Evolutionary conservation across 2,329 filamentous ascomycete species (phyloP).

Genomic region (Aspergillus spinulosporus): DNA sequence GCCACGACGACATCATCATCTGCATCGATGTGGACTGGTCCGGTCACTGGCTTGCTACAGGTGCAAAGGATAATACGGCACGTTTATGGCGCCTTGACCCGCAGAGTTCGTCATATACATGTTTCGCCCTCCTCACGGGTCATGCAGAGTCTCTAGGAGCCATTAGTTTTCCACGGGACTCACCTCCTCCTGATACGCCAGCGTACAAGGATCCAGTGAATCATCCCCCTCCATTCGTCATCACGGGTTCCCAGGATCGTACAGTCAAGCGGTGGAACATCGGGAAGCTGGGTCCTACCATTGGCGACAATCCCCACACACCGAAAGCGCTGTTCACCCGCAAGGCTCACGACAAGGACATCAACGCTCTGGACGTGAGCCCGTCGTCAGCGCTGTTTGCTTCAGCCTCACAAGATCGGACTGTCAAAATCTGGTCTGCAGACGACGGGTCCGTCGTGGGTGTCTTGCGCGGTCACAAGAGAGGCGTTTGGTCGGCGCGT

Average conservation of each 20-base stretch:
- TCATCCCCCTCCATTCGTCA: conserved; percentile 77
- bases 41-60: conserved; percentile 92
- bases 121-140: conserved; percentile 79
- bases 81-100: conserved; percentile 86
- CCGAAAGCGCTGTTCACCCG: conserved; percentile 73
- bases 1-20: conserved; percentile 94
- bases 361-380: conserved; percentile 88
- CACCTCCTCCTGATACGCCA: conserved; percentile 67
- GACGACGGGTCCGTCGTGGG: conserved; percentile 88
- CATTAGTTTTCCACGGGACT: conserved; percentile 73
- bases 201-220: conserved; percentile 72
- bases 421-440: conserved; percentile 93
- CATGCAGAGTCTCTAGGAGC: conserved; percentile 94
- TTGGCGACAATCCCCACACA: conserved; percentile 34
- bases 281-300: conserved; percentile 58
- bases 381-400: conserved; percentile 77
- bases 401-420: conserved; percentile 93
- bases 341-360: conserved; percentile 98
- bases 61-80: conserved; percentile 94
- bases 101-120: conserved; percentile 70
- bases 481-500: conserved; percentile 92
- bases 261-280: conserved; percentile 95
- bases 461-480: conserved; percentile 85
- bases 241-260: conserved; percentile 93
- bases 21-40: conserved; percentile 95